Conservation (phyloP, 1,284 basidiomycete species). For the Microbotryum scabiosae region DNA sequence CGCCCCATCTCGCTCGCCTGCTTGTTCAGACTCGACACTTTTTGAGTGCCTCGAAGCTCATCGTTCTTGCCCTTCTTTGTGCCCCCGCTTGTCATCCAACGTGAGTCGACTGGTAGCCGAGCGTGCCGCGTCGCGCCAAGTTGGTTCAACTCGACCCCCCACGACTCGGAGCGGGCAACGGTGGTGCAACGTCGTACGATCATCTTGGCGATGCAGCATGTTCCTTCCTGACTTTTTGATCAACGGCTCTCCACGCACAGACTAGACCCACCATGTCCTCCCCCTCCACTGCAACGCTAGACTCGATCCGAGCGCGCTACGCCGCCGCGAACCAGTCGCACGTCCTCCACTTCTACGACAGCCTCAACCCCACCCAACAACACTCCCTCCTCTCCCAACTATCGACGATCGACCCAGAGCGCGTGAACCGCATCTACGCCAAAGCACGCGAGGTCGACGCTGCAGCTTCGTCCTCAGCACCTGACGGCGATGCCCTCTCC, state of each 20-base stretch:
- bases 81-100: too few species aligned
- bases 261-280: constrained; percentile 4
- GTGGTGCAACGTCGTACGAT: too few species aligned
- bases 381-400: constrained; percentile 63
- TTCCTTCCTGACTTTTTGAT: neutral
- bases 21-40: too few species aligned
- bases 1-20: too few species aligned
- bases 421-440: constrained; percentile 79
- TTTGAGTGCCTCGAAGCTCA: too few species aligned
- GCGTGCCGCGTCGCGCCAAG: too few species aligned
- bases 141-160: too few species aligned
- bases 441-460: constrained; percentile 45
- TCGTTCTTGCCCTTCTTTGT: too few species aligned
- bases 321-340: constrained; percentile 12
- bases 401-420: constrained; percentile 69
- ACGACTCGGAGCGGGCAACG: too few species aligned
- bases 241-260: too few species aligned
- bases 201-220: too few species aligned
- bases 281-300: constrained; percentile 4
- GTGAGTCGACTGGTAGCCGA: too few species aligned
- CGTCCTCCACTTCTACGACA: constrained; percentile 31
- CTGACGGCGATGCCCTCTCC: constrained; percentile 46
- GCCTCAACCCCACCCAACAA: constrained; percentile 46
- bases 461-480: constrained; percentile 34
- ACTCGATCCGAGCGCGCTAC: constrained; percentile 8